phyloP scores from a whole-genome alignment of 2,329 filamentous ascomycete genomes.

The Verticillium alfalfae region DNA sequence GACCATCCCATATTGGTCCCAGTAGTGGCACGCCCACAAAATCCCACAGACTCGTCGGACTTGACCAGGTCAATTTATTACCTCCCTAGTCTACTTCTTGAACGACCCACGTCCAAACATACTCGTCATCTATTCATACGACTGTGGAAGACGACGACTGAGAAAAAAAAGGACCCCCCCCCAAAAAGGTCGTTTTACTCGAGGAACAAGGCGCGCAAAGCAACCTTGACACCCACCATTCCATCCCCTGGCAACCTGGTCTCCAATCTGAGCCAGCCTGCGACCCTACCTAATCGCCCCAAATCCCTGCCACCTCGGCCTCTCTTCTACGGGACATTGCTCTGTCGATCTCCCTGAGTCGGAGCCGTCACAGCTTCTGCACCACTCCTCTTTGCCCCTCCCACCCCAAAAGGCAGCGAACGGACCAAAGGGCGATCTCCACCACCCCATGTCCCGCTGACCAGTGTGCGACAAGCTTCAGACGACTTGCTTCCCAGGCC shows the following conservation, averaged over 20 bases:
- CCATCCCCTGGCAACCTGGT: slow-evolving; percentile 26
- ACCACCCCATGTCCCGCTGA: slow-evolving; percentile 31
- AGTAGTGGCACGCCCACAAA: slow-evolving; percentile 6
- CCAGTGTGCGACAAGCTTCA: slow-evolving; percentile 36
- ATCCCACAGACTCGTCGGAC: slow-evolving; percentile 8
- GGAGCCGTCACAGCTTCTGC: slow-evolving; percentile 44
- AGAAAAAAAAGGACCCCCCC: neutral
- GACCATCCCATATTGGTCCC: slow-evolving; percentile 5
- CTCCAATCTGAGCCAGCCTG: slow-evolving; percentile 23
- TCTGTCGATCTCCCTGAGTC: slow-evolving; percentile 48
- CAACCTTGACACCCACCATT: neutral
- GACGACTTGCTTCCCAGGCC: slow-evolving; percentile 19
- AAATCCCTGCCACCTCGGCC: slow-evolving; percentile 39
- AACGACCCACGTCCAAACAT: neutral
- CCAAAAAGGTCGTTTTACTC: neutral
- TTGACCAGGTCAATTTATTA: slow-evolving; percentile 2
- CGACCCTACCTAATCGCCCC: slow-evolving; percentile 31
- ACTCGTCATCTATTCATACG: neutral
- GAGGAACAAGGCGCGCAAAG: neutral
- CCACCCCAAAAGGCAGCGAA: slow-evolving; percentile 11
- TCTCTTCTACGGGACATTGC: slow-evolving; percentile 44
- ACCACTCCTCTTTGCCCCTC: neutral
- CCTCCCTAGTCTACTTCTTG: no score
- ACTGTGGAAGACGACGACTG: neutral
- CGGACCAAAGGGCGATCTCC: slow-evolving; percentile 21